Base-by-base conservation (phyloP, 169 alveolate genomes). In the Babesia microti region DNA sequence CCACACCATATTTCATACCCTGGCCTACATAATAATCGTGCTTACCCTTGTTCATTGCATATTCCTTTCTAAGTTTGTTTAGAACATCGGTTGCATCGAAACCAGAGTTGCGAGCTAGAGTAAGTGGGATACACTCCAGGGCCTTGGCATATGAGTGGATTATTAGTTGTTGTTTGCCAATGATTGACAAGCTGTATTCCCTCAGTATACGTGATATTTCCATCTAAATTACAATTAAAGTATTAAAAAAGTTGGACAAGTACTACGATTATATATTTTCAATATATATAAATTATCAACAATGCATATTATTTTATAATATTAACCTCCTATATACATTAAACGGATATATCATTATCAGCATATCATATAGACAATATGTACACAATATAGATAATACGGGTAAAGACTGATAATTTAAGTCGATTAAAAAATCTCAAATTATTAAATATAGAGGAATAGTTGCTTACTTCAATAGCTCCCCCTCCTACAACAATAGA, bases 401-500 rank as follows among this genome's bases (percentile, higher is more conserved):
- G n/a, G n/a, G n/a, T n/a, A n/a, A n/a, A n/a, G n/a, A n/a, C n/a
- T n/a, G n/a, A n/a, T n/a, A n/a, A n/a, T n/a, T n/a, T n/a, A n/a
- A n/a, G n/a, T n/a, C n/a, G n/a, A n/a, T n/a, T n/a, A n/a, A n/a
- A n/a, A n/a, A n/a, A n/a, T n/a, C n/a, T n/a, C n/a, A n/a, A n/a
- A n/a, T n/a, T n/a, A n/a, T n/a, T n/a, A n/a, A n/a, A n/a, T n/a
- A n/a, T n/a, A n/a, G n/a, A n/a, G n/a, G n/a, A n/a, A n/a, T n/a
- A n/a, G n/a, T n/a, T n/a, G 0, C 65, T 60, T 41, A 86, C 80
- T 68, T 92, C 99, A 9, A 90, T 84, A 6, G 98, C 97, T 0
- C 99, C 99, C 7, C 97, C 99, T 19, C 99, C 99, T 3, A 95
- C 95, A 36, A 94, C 97, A 15, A 92, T 85, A 30, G 76, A 72